These are phyloP conservation scores for Penicillium sp. DNA, from an alignment of 2,329 filamentous ascomycete genomes.

Conservation along the genomic window DNA sequence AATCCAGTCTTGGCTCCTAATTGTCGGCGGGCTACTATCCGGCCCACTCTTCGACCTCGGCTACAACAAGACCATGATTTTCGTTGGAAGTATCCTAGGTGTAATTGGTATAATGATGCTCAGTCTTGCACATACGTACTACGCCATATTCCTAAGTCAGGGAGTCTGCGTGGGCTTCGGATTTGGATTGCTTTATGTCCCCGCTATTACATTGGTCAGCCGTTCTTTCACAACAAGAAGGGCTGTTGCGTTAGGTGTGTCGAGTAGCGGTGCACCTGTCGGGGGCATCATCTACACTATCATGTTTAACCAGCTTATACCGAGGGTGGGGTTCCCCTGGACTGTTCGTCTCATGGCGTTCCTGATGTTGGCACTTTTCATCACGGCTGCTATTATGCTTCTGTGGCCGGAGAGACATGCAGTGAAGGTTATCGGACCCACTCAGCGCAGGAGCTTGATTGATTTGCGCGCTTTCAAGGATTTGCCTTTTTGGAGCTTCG, in stretches of 20 bases:
- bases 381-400: slow-evolving; percentile 8
- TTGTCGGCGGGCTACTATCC: slow-evolving; percentile 40
- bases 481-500: slow-evolving; percentile 42
- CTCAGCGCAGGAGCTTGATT: slow-evolving; percentile 34
- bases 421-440: not conserved
- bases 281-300: slow-evolving; percentile 59
- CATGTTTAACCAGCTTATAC: slow-evolving; percentile 49
- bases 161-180: slow-evolving; percentile 48
- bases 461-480: slow-evolving; percentile 48
- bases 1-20: slow-evolving; percentile 41
- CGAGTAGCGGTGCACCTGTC: slow-evolving; percentile 53
- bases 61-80: slow-evolving; percentile 36
- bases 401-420: slow-evolving; percentile 18
- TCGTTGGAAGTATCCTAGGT: slow-evolving; percentile 33
- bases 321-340: slow-evolving; percentile 56
- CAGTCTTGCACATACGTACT: slow-evolving; percentile 35
- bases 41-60: slow-evolving; percentile 44
- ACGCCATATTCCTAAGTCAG: slow-evolving; percentile 37
- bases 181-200: slow-evolving; percentile 41
- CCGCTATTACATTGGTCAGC: slow-evolving; percentile 47
- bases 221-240: slow-evolving; percentile 54
- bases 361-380: slow-evolving; percentile 45
- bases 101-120: slow-evolving; percentile 43
- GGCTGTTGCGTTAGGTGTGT: slow-evolving; percentile 53
- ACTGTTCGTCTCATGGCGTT: slow-evolving; percentile 55